Conservation (phyloP, 1,284 basidiomycete genomes). For the Tilletia walkeri region DNA sequence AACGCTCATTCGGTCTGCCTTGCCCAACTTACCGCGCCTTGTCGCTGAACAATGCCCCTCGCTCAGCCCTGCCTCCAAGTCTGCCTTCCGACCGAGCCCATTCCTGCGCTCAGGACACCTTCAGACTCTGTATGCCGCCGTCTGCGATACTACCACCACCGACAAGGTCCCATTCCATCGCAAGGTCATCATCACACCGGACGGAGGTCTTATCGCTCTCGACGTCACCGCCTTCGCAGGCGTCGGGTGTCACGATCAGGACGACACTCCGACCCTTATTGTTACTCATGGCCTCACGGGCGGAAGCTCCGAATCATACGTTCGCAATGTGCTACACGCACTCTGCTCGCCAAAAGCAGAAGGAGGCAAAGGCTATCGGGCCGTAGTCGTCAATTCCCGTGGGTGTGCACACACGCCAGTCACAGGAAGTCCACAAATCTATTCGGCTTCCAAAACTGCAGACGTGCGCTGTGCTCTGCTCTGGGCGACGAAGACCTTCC, state of each 20-base stretch:
- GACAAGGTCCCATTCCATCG: conserved; percentile 48
- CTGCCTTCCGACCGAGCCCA: conserved; percentile 22
- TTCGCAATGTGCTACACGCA: conserved; percentile 43
- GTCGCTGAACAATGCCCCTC: conserved; percentile 11
- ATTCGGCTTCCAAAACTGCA: conserved; percentile 75
- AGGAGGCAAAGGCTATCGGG: conserved; percentile 64
- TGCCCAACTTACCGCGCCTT: conserved; percentile 6
- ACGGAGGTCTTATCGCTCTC: conserved; percentile 48
- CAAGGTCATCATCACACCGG: conserved; percentile 45
- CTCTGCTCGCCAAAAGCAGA: conserved; percentile 40
- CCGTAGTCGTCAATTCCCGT: conserved; percentile 62
- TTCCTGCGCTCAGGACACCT: conserved; percentile 47
- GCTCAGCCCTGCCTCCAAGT: not conserved
- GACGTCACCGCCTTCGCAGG: conserved; percentile 33
- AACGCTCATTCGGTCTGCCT: not conserved
- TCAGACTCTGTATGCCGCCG: conserved; percentile 50
- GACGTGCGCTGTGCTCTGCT: conserved; percentile 79
- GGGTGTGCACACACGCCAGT: conserved; percentile 88
- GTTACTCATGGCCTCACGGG: conserved; percentile 53
- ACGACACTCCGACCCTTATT: conserved; percentile 40
- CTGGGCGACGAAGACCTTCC: conserved; percentile 73
- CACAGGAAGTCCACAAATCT: conserved; percentile 66
- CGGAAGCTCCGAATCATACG: conserved; percentile 51
- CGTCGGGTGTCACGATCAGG: conserved; percentile 23
- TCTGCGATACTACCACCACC: conserved; percentile 36